Evolutionary conservation across 2,329 filamentous ascomycete genomes (phyloP).

Genomic region (Talaromyces sp.): DNA sequence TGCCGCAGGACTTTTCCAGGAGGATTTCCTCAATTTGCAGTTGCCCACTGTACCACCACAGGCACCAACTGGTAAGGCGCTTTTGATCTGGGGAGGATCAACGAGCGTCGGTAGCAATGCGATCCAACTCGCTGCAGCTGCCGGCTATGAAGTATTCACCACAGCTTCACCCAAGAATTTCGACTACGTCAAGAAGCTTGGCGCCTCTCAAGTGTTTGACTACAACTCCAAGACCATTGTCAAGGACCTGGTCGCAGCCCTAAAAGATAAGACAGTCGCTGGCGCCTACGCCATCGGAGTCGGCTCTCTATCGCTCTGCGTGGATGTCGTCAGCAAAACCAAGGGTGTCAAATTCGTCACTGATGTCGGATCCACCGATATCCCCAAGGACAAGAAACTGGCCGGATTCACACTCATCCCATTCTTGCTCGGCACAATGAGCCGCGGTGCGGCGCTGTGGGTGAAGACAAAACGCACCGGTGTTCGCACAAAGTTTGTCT

Average conservation of each 20-base stretch:
- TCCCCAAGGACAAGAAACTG: conserved; percentile 5
- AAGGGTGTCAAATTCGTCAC: conserved; percentile 10
- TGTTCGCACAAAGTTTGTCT: conserved; percentile 9
- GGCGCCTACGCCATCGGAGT: conserved; percentile 8
- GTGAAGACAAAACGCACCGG: conserved; percentile 5
- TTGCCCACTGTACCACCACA: neutral
- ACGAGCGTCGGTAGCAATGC: conserved; percentile 39
- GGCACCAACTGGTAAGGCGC: conserved; percentile 20
- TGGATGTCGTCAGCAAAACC: conserved; percentile 6
- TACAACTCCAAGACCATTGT: conserved; percentile 12
- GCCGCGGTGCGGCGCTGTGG: conserved; percentile 1
- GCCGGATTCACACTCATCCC: neutral
- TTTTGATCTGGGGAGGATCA: conserved; percentile 46
- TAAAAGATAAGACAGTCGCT: conserved; percentile 3
- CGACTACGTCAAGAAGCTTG: conserved; percentile 27
- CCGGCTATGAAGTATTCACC: conserved; percentile 36
- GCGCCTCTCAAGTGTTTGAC: conserved; percentile 29
- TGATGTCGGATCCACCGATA: conserved; percentile 2
- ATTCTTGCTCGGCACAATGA: neutral
- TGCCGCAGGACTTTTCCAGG: conserved; percentile 19
- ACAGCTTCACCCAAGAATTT: conserved; percentile 39
- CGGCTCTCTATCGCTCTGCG: neutral
- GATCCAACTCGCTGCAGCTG: conserved; percentile 38
- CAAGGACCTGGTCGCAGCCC: conserved; percentile 3
- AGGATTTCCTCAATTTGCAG: neutral